These are phyloP conservation scores for Cercospora sp. DNA, from an alignment of 2,329 filamentous ascomycete genomes.

Conservation along the genomic window DNA sequence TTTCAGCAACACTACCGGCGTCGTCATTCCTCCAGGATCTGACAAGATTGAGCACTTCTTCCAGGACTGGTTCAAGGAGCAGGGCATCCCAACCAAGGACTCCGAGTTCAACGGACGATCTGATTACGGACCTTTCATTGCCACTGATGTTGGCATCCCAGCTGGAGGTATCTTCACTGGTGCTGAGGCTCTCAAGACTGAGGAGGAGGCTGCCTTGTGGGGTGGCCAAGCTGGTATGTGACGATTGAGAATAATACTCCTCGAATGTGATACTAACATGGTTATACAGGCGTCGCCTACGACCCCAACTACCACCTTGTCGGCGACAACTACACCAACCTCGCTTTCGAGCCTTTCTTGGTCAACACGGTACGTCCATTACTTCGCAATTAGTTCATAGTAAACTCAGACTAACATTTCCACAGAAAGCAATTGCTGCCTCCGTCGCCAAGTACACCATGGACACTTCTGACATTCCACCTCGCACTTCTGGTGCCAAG, in stretches of 20 bases:
- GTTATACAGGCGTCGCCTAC: conserved; percentile 36
- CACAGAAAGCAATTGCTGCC: conserved; percentile 9
- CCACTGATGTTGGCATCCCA: conserved; percentile 55
- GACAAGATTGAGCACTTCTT: conserved; percentile 69
- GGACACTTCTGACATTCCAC: conserved; percentile 14
- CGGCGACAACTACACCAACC: conserved; percentile 56
- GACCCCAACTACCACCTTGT: conserved; percentile 59
- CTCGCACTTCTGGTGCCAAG: conserved; percentile 12
- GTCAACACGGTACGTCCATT: conserved; percentile 44
- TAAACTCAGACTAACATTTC: not conserved
- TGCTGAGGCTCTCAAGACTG: conserved; percentile 73
- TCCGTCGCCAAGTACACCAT: conserved; percentile 14
- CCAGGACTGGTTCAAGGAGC: conserved; percentile 63
- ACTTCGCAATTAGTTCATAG: too few relatives aligned
- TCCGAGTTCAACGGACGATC: conserved; percentile 77
- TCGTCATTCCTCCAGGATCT: conserved; percentile 57
- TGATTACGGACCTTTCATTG: conserved; percentile 77
- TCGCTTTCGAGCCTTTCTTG: conserved; percentile 56
- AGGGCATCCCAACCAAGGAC: conserved; percentile 66
- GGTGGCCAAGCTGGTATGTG: conserved; percentile 63
- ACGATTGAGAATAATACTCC: not conserved
- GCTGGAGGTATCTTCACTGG: conserved; percentile 76
- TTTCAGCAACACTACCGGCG: conserved; percentile 53
- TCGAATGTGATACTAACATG: not conserved
- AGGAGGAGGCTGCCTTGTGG: conserved; percentile 64